These are phyloP conservation scores for Rhododendron vialii DNA, from an alignment of 148 eudicot genomes.

Conservation along the genomic window DNA sequence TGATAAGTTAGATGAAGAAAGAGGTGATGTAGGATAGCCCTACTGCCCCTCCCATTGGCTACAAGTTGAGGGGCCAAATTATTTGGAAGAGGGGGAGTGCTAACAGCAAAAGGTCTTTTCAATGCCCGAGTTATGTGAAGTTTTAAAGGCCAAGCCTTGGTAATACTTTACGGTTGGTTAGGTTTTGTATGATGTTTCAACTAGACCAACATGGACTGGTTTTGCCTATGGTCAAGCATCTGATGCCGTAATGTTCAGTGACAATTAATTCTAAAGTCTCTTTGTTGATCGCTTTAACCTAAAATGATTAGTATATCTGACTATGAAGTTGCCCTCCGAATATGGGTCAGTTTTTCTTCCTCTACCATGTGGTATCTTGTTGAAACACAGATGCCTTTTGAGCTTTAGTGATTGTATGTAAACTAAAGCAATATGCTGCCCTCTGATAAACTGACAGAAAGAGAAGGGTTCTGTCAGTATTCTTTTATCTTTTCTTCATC, in stretches of 20 bases:
- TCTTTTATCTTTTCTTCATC: neutral
- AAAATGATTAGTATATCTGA: neutral
- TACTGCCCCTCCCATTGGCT: too few species aligned
- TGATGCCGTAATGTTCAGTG: neutral
- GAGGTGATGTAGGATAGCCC: neutral
- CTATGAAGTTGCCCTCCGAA: neutral
- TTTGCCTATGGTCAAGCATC: neutral
- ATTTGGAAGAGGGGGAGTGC: too few species aligned
- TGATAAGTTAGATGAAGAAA: neutral
- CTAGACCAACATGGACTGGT: neutral
- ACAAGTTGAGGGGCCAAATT: neutral
- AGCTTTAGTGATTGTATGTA: neutral
- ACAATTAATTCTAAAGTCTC: too few species aligned
- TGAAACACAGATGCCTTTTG: neutral
- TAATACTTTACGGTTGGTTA: neutral
- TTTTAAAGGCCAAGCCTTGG: neutral
- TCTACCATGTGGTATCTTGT: neutral
- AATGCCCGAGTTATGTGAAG: neutral
- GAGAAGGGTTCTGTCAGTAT: neutral
- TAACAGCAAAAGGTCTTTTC: neutral
- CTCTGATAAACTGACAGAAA: neutral
- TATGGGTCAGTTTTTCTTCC: neutral
- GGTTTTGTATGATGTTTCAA: neutral
- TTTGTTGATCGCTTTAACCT: neutral
- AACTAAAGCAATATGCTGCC: neutral